These are phyloP conservation scores for Mortierella alpina DNA, from an alignment of 192 early-diverging fungal species.

Conservation along the genomic window DNA sequence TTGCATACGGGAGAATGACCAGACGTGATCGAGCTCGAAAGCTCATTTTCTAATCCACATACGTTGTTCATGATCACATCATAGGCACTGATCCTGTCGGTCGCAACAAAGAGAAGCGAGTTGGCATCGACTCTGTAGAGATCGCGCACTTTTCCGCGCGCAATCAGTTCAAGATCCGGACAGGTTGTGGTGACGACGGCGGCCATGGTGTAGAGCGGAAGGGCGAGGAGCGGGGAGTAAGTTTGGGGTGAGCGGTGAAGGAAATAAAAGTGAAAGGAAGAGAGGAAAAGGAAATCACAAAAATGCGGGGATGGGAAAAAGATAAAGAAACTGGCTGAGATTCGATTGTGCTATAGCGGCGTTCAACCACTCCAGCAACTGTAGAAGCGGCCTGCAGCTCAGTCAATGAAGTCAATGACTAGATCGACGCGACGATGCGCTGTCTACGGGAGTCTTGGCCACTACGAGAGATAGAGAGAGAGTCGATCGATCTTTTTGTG, in stretches of 20 bases:
- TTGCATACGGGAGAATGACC: conserved; percentile 6
- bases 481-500: background rate
- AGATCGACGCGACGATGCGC: too few species aligned
- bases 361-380: background rate
- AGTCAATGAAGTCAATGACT: too few species aligned
- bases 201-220: conserved; percentile 23
- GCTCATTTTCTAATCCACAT: conserved; percentile 23
- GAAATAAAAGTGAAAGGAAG: background rate
- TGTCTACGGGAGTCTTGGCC: too few species aligned
- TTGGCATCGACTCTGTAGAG: conserved; percentile 92
- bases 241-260: background rate
- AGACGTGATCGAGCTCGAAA: background rate
- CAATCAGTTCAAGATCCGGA: conserved; percentile 93
- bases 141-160: conserved; percentile 96
- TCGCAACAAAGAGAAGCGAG: conserved; percentile 94
- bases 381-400: too few species aligned
- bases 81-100: conserved; percentile 97
- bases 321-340: background rate
- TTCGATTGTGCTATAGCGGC: background rate
- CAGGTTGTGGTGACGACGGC: conserved; percentile 78
- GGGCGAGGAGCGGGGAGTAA: background rate
- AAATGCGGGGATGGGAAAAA: conserved; percentile 16
- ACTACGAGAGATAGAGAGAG: too few species aligned
- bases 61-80: conserved; percentile 99
- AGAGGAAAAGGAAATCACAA: conserved; percentile 22